Percentiles rank a stretch among this genome's conserved stretches.
phyloP scores from a whole-genome alignment of 108 stramenopile species.

The Skeletonema potamos region DNA sequence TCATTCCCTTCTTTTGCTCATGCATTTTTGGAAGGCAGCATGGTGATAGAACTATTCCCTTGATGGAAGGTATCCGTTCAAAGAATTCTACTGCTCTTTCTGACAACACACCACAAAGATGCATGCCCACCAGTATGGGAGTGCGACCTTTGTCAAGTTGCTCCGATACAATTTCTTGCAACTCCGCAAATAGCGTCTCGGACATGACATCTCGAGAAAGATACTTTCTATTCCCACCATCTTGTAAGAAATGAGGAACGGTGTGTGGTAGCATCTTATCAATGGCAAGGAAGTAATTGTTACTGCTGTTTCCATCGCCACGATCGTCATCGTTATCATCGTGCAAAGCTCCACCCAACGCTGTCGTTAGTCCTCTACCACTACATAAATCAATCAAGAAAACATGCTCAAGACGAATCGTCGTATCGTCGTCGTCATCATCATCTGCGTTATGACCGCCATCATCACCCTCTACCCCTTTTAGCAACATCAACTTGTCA shows the following conservation, averaged over 20 bases:
- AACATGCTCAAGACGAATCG: conserved; percentile 6
- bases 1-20: neutral
- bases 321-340: neutral
- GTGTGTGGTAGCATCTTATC: conserved; percentile 21
- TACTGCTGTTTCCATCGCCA: neutral
- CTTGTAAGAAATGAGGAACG: conserved; percentile 26
- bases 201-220: conserved; percentile 28
- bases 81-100: conserved; percentile 33
- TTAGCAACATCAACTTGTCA: neutral
- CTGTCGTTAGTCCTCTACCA: conserved; percentile 30
- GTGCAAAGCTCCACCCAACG: conserved; percentile 25
- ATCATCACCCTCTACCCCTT: no score
- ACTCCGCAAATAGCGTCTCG: conserved; percentile 12
- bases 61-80: conserved; percentile 21
- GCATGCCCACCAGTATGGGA: conserved; percentile 31
- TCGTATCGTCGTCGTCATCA: neutral
- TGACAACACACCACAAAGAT: conserved; percentile 27
- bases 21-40: conserved; percentile 39
- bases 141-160: conserved; percentile 16
- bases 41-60: conserved; percentile 28
- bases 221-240: conserved; percentile 8
- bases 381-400: conserved; percentile 39
- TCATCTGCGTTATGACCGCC: neutral
- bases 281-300: conserved; percentile 23
- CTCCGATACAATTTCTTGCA: conserved; percentile 8